A percentile compares a stretch with the other conserved stretches of the same genome.
Conservation (phyloP, 164 flowering plant genomes). For the Kingdonia uniflora region DNA sequence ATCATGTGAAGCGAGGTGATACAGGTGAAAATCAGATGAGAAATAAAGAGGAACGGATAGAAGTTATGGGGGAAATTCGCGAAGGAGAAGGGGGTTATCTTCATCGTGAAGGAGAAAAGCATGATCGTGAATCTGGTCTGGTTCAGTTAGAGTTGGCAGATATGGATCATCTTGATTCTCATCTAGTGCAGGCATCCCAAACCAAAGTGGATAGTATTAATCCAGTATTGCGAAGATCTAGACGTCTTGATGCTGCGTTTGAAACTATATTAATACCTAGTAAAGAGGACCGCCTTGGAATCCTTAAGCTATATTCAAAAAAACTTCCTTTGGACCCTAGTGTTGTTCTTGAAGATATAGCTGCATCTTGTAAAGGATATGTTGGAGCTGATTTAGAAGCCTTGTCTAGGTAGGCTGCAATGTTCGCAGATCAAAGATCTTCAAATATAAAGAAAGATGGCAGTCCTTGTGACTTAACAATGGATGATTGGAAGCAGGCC, state of each 20-base stretch:
- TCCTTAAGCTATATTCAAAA: constrained; percentile 78
- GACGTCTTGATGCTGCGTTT: constrained; percentile 82
- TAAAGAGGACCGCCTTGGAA: constrained; percentile 68
- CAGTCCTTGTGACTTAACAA: constrained; percentile 19
- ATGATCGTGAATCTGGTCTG: no score
- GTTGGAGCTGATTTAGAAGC: no score
- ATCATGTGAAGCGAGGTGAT: no score
- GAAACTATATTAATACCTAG: constrained; percentile 85
- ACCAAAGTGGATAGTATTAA: constrained; percentile 80
- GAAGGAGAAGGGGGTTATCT: no score
- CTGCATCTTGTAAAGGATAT: no score
- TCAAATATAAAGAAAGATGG: constrained; percentile 19
- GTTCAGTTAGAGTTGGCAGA: no score
- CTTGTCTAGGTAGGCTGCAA: constrained; percentile 69
- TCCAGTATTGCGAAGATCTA: constrained; percentile 79
- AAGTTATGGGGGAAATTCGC: no score
- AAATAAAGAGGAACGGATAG: no score
- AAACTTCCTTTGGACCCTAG: constrained; percentile 47
- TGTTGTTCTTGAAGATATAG: constrained; percentile 61
- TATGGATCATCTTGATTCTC: no score
- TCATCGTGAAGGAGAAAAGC: no score
- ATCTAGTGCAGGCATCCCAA: no score
- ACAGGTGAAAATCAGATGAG: no score
- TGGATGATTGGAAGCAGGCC: constrained; percentile 76
- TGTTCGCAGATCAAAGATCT: constrained; percentile 40